phyloP scores from a whole-genome alignment of 2,329 filamentous ascomycete species.

The Colletotrichum sp. region DNA sequence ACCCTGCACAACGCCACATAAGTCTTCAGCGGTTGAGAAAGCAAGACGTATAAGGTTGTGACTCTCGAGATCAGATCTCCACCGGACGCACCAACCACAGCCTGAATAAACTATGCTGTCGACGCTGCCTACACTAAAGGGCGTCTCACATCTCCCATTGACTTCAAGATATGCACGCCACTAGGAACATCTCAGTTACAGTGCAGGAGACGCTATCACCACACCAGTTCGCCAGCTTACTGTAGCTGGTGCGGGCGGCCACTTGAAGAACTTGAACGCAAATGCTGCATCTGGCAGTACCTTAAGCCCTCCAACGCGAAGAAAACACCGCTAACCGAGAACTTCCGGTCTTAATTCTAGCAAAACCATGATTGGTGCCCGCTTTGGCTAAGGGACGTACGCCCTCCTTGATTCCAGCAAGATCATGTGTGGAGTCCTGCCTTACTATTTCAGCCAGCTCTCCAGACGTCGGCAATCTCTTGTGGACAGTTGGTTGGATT shows the following conservation, averaged over 20 bases:
- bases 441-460: not conserved
- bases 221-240: not conserved
- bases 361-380: not conserved
- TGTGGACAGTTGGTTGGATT: not conserved
- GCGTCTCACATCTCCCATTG: not conserved
- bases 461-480: not conserved
- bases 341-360: not conserved
- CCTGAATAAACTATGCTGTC: not conserved
- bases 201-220: not conserved
- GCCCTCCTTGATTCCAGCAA: not conserved
- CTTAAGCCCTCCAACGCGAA: too few relatives aligned
- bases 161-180: not conserved
- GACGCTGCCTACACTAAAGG: not conserved
- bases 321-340: too few relatives aligned
- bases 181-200: not conserved
- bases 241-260: not conserved
- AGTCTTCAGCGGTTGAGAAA: not conserved
- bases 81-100: not conserved
- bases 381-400: not conserved
- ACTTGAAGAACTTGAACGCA: not conserved
- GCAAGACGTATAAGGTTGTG: not conserved
- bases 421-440: not conserved
- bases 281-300: not conserved
- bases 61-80: not conserved
- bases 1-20: too few relatives aligned